These are phyloP conservation scores for Amesomyces nigricolor DNA, from an alignment of 2,329 filamentous ascomycete species.

Conservation along the genomic window DNA sequence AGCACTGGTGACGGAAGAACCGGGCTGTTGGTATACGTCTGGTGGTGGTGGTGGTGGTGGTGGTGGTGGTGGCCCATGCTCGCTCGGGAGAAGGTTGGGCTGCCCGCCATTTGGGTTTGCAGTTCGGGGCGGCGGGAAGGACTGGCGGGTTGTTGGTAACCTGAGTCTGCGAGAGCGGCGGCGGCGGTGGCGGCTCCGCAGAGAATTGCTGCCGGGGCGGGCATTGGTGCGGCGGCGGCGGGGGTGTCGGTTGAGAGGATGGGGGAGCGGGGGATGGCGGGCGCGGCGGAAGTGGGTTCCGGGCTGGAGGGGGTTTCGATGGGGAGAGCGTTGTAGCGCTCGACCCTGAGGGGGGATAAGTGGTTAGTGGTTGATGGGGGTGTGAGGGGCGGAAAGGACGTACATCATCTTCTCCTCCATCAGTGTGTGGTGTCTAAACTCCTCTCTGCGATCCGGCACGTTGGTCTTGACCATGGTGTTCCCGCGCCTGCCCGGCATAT, in stretches of 20 bases:
- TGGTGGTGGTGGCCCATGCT: not conserved
- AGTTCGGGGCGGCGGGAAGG: too few species aligned
- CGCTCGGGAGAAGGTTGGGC: too few species aligned
- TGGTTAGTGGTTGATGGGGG: too few species aligned
- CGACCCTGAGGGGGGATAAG: slow-evolving; percentile 31
- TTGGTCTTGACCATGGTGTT: slow-evolving; percentile 96
- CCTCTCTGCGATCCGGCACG: slow-evolving; percentile 85
- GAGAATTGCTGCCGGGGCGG: too few species aligned
- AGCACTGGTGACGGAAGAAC: slow-evolving; percentile 7
- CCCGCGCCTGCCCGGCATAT: slow-evolving; percentile 71
- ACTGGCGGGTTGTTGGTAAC: too few species aligned
- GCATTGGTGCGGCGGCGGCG: not conserved
- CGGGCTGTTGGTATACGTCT: not conserved
- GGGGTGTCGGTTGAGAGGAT: not conserved
- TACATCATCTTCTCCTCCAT: slow-evolving; percentile 80
- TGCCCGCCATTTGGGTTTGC: too few species aligned
- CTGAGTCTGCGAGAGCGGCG: not conserved
- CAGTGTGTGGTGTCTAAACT: slow-evolving; percentile 82
- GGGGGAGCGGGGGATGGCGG: slow-evolving; percentile 8
- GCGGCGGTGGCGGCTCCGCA: not conserved
- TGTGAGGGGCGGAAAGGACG: slow-evolving; percentile 32
- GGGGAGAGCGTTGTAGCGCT: slow-evolving; percentile 38
- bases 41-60: not conserved
- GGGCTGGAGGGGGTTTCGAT: slow-evolving; percentile 18
- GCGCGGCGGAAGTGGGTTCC: slow-evolving; percentile 6